Evolutionary conservation across 306 rosid genomes (phyloP), one percentile per base, ranked within the genome.

Genomic region (Sesbania bispinosa): DNA sequence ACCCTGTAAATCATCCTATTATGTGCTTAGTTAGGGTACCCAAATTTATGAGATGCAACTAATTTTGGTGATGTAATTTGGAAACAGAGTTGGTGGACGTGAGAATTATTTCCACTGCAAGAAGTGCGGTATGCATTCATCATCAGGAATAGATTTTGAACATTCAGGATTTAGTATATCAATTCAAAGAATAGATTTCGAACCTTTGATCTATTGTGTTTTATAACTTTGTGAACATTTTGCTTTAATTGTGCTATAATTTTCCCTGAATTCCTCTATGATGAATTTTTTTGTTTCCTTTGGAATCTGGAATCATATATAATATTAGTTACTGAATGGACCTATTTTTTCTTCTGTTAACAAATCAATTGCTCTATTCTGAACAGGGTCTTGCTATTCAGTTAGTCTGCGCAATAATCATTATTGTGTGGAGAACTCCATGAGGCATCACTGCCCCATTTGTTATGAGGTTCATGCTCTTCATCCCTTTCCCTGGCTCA

Each of bases 361-460:
- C 42, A 42, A 54, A 33, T 20, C 18, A 36, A 23, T 47, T 69
- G 27, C 51, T 78, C 15, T 21, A 55, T 50, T 14, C 6, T 72
- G 68, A n/a, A 75, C 80, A 91, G 99, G 92, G 59, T 88, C 96
- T n/a, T 95, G 99, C 83, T 91, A 95, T 82, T 80, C 91, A 5
- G 47, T 75, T 71, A 16, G 10, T 66, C 83, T 95, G 79, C 96
- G 88, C 0, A 89, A 79, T 79, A 95, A 95, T 78, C 99, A 95
- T 85, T 69, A 67, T 65, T 95, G 97, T 46, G 86, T 95, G 69
- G 99, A 95, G 85, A 86, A 95, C 86, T 91, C 99, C 80, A 95
- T 95, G 99, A 79, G 85, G 71, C 96, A 95, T 80, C 97, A 95
- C 76, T 95, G 99, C 63, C 92, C 99, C 39, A 95, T 95, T 60